Base-by-base conservation (phyloP, 1,139 yeast genomes). In the Candida sanyaensis region DNA sequence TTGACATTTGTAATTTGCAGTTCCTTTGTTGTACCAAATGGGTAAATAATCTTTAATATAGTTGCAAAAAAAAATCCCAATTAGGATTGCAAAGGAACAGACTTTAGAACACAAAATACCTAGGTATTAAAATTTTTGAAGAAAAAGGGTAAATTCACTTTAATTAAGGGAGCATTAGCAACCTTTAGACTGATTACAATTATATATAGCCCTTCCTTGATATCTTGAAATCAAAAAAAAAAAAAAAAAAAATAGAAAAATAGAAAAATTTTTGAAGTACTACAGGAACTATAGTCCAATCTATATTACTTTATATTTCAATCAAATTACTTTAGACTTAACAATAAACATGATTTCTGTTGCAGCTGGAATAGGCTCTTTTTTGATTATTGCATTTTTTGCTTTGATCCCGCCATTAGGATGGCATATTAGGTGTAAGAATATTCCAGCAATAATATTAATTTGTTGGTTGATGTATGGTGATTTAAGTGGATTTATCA, bases 381-480 rank as follows among this genome's bases (percentile, higher is more conserved):
- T 83, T 23, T 76, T 84, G n/a, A 55, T 77, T 1, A 58, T 84
- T 1, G 82, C 85, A 5, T 65, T 83, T 33, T 43, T 80, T 6
- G 56, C 84, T 8, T 69, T 86, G 43, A 57, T 86, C 3, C 92
- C 96, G 0, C 86, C 96, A 1, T 66, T 85, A 41, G 59, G 75
- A n/a, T 88, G 92, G 88, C 96, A 89, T 59, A 60, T 78, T 37
- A 77, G 68, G 50, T 74, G 80, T 36, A 72, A 71, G 49, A 88
- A 88, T 59, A 62, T 87, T 5, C 90, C 96, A 2, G 90, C 89
- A 0, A 66, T 82, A 9, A 77, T 81, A 38, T 69, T 91, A 48
- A 74, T 88, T 6, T 55, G 71, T 17, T 88, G 95, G 89, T 66
- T 89, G 27, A 62, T 83, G 42, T 55, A 83, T 11, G 74, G 82